Evolutionary conservation across 768 basidiomycete genomes (phyloP), one percentile per base, ranked within the genome.

Genomic region (Tricholoma flavovirens): DNA sequence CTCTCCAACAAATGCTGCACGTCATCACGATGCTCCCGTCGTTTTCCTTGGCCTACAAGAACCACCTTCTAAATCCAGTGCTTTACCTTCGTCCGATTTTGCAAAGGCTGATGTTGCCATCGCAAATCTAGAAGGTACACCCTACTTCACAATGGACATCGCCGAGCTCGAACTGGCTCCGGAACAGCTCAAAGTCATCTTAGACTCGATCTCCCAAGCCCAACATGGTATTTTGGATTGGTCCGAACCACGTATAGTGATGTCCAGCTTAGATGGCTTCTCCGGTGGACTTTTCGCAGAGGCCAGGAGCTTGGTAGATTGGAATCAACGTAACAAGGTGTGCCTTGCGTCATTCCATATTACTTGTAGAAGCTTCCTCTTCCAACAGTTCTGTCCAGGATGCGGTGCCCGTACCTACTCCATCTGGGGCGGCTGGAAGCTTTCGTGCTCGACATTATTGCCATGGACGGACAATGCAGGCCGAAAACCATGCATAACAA

Each of bases 361-460:
- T 24, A 43, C 24, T 26, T 26, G 5, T 26, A 15, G 2, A 54
- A 36, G 43, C 42, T 29, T 56, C 43, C 3, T 3, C 17, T 7
- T 45, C 33, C 48, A 45, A 4, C 29, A 94, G 92, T 95, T 91
- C 68, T 98, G 96, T 66, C 81, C 95, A 0, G 86, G 83, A 0
- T 98, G 96, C 67, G 93, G 94, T 3, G 81, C 86, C 0, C 79
- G 80, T 2, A 82, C 85, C 0, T 90, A 91, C 64, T 89, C 92
- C 0, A 76, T 91, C 62, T 98, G 96, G 96, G 93, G 84, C 3
- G 96, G 96, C 0, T 99, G 94, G 95, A 99, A 99, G 71, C 72
- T 94, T 1, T 79, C 82, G 4, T 99, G 96, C 69, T 74, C 80
- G 5, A 80, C 88, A 0, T 68, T 90, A 24, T 69, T 92, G 17